Evolutionary conservation across 2,329 filamentous ascomycete species (phyloP).

Genomic region (Fusarium coicis): DNA sequence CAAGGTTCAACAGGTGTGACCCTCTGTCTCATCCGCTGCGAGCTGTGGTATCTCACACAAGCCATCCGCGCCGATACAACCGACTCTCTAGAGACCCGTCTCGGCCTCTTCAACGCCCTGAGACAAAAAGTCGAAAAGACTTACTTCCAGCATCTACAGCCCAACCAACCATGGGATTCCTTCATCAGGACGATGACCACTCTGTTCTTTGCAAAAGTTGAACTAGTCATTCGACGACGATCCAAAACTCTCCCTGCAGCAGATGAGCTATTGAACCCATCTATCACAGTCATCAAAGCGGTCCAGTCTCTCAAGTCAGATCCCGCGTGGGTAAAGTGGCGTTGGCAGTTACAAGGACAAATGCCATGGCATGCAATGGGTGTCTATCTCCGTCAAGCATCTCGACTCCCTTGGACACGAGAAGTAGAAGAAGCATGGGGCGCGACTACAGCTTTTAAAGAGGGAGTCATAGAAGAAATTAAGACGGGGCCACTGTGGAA

Average conservation of each 20-base stretch:
- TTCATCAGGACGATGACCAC: slow-evolving; percentile 38
- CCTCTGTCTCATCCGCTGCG: slow-evolving; percentile 42
- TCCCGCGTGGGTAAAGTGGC: slow-evolving; percentile 41
- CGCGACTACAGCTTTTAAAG: slow-evolving; percentile 11
- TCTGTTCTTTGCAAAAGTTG: slow-evolving; percentile 45
- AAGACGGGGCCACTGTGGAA: slow-evolving; percentile 30
- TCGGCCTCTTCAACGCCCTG: slow-evolving; percentile 17
- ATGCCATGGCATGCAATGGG: slow-evolving; percentile 45
- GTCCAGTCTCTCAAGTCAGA: slow-evolving; percentile 36
- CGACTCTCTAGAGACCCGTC: slow-evolving; percentile 9
- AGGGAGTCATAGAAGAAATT: slow-evolving; percentile 1
- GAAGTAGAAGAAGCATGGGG: slow-evolving; percentile 41
- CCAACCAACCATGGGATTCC: slow-evolving; percentile 10
- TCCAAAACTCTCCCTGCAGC: background rate
- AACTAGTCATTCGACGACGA: slow-evolving; percentile 34
- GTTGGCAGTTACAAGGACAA: slow-evolving; percentile 45
- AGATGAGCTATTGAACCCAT: slow-evolving; percentile 1
- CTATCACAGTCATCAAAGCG: slow-evolving; percentile 35
- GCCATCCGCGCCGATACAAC: slow-evolving; percentile 12
- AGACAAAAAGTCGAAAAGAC: slow-evolving; percentile 21
- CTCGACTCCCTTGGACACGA: slow-evolving; percentile 34
- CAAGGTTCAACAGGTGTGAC: slow-evolving; percentile 17
- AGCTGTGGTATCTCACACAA: slow-evolving; percentile 42
- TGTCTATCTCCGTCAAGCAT: slow-evolving; percentile 37
- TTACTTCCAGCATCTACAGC: slow-evolving; percentile 20